phyloP scores from a whole-genome alignment of 495 filamentous ascomycete species.

The Neurospora intermedia region DNA sequence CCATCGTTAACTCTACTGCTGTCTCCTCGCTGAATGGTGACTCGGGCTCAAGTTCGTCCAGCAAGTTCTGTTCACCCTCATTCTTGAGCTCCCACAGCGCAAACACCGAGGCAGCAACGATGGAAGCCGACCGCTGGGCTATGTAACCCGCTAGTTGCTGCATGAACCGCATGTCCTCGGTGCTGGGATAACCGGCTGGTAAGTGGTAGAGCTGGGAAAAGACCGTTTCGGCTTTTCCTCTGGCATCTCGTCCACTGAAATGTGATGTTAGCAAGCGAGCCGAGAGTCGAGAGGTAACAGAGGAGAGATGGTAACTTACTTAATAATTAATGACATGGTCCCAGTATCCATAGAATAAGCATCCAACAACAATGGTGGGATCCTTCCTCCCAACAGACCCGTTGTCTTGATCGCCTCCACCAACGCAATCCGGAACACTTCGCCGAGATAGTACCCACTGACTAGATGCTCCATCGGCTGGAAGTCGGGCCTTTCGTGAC shows the following conservation, averaged over 20 bases:
- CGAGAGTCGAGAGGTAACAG: neutral
- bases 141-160: slow-evolving; percentile 44
- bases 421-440: slow-evolving; percentile 61
- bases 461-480: slow-evolving; percentile 80
- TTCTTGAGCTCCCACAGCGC: slow-evolving; percentile 49
- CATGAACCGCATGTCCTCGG: slow-evolving; percentile 42
- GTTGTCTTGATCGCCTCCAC: slow-evolving; percentile 49
- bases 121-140: slow-evolving; percentile 49
- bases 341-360: slow-evolving; percentile 53
- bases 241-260: neutral
- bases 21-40: slow-evolving; percentile 15
- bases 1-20: slow-evolving; percentile 14
- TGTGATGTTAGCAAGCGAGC: neutral
- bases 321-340: slow-evolving; percentile 47
- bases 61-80: slow-evolving; percentile 29
- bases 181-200: slow-evolving; percentile 17
- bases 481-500: slow-evolving; percentile 64
- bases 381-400: slow-evolving; percentile 43
- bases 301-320: slow-evolving; percentile 27
- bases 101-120: slow-evolving; percentile 51
- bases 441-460: slow-evolving; percentile 73
- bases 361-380: slow-evolving; percentile 40
- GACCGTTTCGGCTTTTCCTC: neutral
- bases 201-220: neutral
- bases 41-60: neutral